phyloP scores from a whole-genome alignment of 1,284 basidiomycete genomes.

The Golubevia sp. region DNA sequence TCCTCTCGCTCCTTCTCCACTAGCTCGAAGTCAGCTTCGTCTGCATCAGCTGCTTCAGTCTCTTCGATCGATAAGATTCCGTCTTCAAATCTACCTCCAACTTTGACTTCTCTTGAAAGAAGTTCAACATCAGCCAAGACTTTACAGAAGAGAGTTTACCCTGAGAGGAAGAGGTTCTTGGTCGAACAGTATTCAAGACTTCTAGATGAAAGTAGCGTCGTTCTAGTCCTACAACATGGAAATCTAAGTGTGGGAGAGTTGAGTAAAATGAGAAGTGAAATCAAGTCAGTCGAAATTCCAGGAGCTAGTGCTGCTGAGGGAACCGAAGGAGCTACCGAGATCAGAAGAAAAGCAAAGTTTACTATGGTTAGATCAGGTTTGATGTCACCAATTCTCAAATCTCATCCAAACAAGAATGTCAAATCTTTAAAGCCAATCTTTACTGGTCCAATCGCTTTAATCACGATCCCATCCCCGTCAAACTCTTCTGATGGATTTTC shows the following conservation, averaged over 20 bases:
- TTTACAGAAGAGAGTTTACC: neutral
- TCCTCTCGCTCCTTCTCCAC: neutral
- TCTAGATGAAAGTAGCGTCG: slow-evolving; percentile 28
- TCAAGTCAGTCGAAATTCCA: slow-evolving; percentile 31
- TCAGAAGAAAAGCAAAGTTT: slow-evolving; percentile 15
- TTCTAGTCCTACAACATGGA: slow-evolving; percentile 44
- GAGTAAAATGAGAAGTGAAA: slow-evolving; percentile 29
- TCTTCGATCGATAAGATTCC: neutral
- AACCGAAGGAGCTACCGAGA: neutral
- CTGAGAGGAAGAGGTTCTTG: slow-evolving; percentile 35
- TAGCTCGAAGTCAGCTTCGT: neutral
- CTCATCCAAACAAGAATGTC: slow-evolving; percentile 16
- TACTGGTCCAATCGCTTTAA: slow-evolving; percentile 42
- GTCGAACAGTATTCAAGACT: slow-evolving; percentile 39
- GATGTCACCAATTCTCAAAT: slow-evolving; percentile 20
- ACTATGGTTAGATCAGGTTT: slow-evolving; percentile 36
- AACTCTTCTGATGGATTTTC: slow-evolving; percentile 14
- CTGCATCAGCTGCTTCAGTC: neutral
- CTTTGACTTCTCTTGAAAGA: neutral
- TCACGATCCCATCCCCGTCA: slow-evolving; percentile 30
- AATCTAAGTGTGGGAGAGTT: slow-evolving; percentile 43
- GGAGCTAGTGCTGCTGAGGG: no score
- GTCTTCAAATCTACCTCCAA: neutral
- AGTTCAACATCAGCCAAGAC: neutral
- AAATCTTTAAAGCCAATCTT: slow-evolving; percentile 20